These are phyloP conservation scores for Penicillium silybi DNA, from an alignment of 495 filamentous ascomycete species.

Conservation along the genomic window DNA sequence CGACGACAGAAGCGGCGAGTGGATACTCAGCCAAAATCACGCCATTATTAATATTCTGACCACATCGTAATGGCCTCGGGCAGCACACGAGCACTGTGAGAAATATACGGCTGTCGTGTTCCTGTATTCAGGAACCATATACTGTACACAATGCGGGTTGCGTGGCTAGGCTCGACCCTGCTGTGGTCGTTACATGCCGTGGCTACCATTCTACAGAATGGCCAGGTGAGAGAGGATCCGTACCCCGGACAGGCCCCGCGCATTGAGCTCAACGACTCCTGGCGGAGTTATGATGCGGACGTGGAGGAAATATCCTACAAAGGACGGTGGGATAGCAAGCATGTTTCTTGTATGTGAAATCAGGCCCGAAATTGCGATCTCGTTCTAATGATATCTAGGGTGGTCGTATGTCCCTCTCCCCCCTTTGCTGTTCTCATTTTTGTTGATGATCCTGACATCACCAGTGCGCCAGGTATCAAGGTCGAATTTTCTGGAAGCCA, in stretches of 20 bases:
- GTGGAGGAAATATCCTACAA: slow-evolving; percentile 63
- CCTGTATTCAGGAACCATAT: not conserved
- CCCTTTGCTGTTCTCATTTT: not conserved
- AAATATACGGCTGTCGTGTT: slow-evolving; percentile 7
- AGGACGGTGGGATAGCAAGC: slow-evolving; percentile 64
- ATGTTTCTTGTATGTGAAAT: slow-evolving; percentile 58
- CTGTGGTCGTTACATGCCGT: slow-evolving; percentile 16
- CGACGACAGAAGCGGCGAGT: not conserved
- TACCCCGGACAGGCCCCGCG: slow-evolving; percentile 30
- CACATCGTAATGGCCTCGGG: not conserved
- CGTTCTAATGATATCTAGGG: slow-evolving; percentile 25
- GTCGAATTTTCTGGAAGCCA: slow-evolving; percentile 61
- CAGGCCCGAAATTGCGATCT: not conserved
- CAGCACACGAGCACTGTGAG: not conserved
- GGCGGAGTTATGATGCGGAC: slow-evolving; percentile 52
- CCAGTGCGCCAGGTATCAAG: slow-evolving; percentile 56
- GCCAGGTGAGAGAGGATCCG: slow-evolving; percentile 45
- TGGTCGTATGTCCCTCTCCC: slow-evolving; percentile 33
- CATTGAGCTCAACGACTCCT: slow-evolving; percentile 28
- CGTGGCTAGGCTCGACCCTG: slow-evolving; percentile 7
- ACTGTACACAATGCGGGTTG: slow-evolving; percentile 15
- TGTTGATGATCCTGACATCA: slow-evolving; percentile 2
- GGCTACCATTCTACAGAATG: slow-evolving; percentile 60
- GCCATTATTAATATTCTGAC: slow-evolving; percentile 15
- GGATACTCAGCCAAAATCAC: slow-evolving; percentile 10